Evolutionary conservation across 2,329 filamentous ascomycete genomes (phyloP).

Genomic region (Sclerotinia glacialis): DNA sequence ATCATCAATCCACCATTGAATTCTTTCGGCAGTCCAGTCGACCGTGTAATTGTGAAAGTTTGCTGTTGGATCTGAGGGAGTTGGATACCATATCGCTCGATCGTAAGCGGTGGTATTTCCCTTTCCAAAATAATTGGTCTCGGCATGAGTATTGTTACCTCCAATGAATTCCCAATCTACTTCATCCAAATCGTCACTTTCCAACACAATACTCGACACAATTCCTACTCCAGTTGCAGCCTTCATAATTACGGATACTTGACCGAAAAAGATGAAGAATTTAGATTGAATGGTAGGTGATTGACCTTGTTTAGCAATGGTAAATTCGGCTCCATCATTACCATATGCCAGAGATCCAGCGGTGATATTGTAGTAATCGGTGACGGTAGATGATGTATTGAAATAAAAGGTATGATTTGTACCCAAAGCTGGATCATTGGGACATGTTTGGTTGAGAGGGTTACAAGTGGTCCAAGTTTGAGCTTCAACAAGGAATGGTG

Average conservation of each 20-base stretch:
- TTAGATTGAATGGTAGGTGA: conserved; percentile 75
- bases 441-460: conserved; percentile 68
- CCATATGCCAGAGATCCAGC: conserved; percentile 64
- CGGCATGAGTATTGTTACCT: conserved; percentile 57
- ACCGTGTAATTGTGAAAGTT: conserved; percentile 70
- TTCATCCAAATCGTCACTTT: conserved; percentile 82
- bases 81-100: conserved; percentile 61
- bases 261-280: conserved; percentile 85
- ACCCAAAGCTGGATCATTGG: conserved; percentile 68
- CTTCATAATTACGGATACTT: conserved; percentile 74
- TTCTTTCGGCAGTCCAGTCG: conserved; percentile 64
- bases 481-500: conserved; percentile 51
- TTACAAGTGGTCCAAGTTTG: conserved; percentile 80
- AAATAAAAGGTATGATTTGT: conserved; percentile 62
- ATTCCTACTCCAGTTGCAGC: conserved; percentile 72
- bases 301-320: conserved; percentile 65
- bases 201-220: conserved; percentile 77
- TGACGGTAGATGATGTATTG: conserved; percentile 53
- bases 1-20: conserved; percentile 71
- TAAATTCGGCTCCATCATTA: conserved; percentile 66
- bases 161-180: conserved; percentile 85
- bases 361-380: conserved; percentile 65
- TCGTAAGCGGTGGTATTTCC: conserved; percentile 70
- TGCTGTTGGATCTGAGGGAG: conserved; percentile 52
- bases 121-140: conserved; percentile 77